Evolutionary conservation across 257 asterid genomes (phyloP), one percentile per base, ranked within the genome.

Genomic region (Nicotiana otophora): DNA sequence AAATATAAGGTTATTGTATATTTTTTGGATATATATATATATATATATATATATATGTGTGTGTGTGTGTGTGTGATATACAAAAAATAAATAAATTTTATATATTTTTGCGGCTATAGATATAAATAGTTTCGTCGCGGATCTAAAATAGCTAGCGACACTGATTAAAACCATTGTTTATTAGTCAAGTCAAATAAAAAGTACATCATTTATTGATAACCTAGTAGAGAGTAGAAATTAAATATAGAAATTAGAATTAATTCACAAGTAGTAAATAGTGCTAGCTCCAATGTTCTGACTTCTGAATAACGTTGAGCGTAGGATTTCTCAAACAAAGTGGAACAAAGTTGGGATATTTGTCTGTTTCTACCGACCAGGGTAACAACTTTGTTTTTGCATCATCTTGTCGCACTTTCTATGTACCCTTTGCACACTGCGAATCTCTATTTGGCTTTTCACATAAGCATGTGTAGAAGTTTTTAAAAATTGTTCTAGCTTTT

Each of bases 331-430:
- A 14, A 58, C 14, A 65, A 83, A 78, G 61, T 81, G 85, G 86
- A 82, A 83, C 77, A 80, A 68, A 80, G 57, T 89, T 81, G 81
- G 83, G 16, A 74, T 74, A 84, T 86, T 91, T 89, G 94, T 89
- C 95, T 77, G 81, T 69, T 82, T 81, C 81, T 86, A 86, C 90
- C 91, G 88, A 89, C 93, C 91, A 69, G 62, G 83, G 78, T 84
- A 84, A 86, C 92, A 28, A 83, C 89, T 74, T 74, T 74, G 80
- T 51, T 86, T 88, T 89, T 84, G 92, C 91, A 88, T 90, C 89
- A 89, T 74, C 9, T 26, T 74, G 80, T 74, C 80, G 14, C 63
- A 74, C 15, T 51, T 48, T 48, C 42, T 26, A 26, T 26, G 42
- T 26, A 26, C 3, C 62, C 7, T 46, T 74, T 65, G 46, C 46